Conservation (phyloP, 176 grass and related monocot genomes). For the Cymbopogon citratus region DNA sequence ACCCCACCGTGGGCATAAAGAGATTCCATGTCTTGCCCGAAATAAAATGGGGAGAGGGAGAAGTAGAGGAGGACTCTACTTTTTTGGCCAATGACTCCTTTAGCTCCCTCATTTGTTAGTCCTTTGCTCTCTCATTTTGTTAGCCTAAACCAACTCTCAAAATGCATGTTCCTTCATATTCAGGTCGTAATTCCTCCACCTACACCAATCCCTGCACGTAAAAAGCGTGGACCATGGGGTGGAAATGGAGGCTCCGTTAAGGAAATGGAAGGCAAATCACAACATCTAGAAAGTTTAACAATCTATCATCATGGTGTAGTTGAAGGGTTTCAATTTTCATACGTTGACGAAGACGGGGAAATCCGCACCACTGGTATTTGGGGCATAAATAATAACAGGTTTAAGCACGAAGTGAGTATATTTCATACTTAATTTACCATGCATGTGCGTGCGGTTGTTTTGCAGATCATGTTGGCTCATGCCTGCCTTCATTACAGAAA, state of each 20-base stretch:
- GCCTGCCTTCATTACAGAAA: background rate
- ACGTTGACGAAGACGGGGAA: background rate
- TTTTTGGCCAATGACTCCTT: too few species aligned
- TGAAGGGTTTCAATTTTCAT: background rate
- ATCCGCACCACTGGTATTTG: background rate
- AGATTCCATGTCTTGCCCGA: too few species aligned
- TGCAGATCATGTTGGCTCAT: background rate
- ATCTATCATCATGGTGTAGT: background rate
- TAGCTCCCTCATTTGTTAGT: background rate
- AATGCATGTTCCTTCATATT: background rate
- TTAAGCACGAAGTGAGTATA: background rate
- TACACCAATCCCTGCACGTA: background rate
- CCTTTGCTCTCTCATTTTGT: background rate
- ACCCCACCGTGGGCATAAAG: background rate
- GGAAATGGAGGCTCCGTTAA: background rate
- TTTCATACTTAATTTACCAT: background rate
- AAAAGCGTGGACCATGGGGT: background rate
- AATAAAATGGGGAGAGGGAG: too few species aligned
- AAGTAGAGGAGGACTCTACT: too few species aligned
- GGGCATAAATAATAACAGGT: background rate
- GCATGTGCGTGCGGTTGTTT: background rate
- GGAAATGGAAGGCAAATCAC: constrained; percentile 3
- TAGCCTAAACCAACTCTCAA: background rate
- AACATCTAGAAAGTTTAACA: background rate
- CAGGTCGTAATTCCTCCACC: too few species aligned